Percentiles rank a stretch among this genome's conserved stretches.
phyloP scores from a whole-genome alignment of 1,139 yeast genomes.

The Saccharomyces hybrid region DNA sequence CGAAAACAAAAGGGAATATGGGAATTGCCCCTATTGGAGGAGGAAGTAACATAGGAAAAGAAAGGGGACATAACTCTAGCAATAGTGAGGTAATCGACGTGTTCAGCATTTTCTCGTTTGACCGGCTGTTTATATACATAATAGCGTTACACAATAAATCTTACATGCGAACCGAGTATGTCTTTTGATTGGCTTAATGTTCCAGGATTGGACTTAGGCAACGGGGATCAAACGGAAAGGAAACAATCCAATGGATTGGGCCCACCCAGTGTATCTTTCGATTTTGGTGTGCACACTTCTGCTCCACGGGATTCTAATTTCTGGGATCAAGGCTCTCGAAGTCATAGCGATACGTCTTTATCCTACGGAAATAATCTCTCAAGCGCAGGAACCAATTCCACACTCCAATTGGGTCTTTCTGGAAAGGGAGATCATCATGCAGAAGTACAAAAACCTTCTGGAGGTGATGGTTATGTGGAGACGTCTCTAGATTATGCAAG shows the following conservation, averaged over 20 bases:
- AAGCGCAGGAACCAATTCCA: constrained; percentile 1
- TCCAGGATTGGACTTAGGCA: constrained; percentile 21
- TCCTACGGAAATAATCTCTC: constrained; percentile 1
- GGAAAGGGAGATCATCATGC: constrained; percentile 2
- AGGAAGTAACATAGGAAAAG: not conserved
- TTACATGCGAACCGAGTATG: constrained; percentile 12
- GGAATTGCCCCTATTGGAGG: not conserved
- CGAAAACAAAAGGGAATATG: not conserved
- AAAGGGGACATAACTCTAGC: not conserved
- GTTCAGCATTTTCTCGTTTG: not conserved
- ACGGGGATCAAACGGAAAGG: not conserved
- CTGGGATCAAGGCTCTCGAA: not conserved
- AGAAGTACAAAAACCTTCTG: not conserved
- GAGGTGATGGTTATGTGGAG: constrained; percentile 16
- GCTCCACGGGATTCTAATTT: constrained; percentile 23
- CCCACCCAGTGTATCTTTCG: constrained; percentile 4
- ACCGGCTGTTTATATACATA: not conserved
- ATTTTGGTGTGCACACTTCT: constrained; percentile 5
- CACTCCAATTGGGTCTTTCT: not conserved
- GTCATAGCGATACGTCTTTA: constrained; percentile 7
- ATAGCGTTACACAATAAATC: not conserved
- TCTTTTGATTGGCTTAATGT: constrained; percentile 31
- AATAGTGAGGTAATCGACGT: too few species aligned
- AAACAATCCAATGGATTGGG: not conserved
- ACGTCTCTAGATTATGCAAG: constrained; percentile 24